Base-by-base conservation (phyloP, 768 basidiomycete genomes). In the Rickenella mellea region DNA sequence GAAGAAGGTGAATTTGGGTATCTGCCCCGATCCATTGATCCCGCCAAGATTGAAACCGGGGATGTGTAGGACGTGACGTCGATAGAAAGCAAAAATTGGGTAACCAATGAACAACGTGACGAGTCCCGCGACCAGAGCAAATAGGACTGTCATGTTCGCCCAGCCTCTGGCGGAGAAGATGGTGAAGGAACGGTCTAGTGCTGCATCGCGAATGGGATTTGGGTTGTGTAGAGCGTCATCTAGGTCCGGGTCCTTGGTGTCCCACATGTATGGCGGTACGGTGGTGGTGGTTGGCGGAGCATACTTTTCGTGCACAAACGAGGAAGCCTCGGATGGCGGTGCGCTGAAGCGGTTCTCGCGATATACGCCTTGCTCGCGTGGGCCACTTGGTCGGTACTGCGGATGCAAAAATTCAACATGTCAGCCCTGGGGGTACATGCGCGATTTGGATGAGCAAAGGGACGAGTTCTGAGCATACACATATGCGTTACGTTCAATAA, bases 211-310 rank as follows among this genome's bases (percentile, higher is more conserved):
- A 15, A 75, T 67, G 22, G 85, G 76, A 65, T 89, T 86, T 32
- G 79, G 89, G 66, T 90, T 87, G 60, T 97, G 93, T 17, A 97
- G 71, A 19, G 78, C 73, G 59, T 97, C 93, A 65, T 96, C 92
- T 14, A 85, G 69, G 57, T 93, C 90, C 9, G 88, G 81, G 45
- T 91, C 89, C 55, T 73, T 78, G 19, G 65, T 65, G 58, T 88
- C 87, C 81, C 83, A 89, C 51, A 80, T 54, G 55, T 77, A 83
- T 53, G 78, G 71, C 12, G 83, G 83, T 4, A 85, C 70, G 0
- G 83, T 76, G 7, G 74, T 71, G 7, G 76, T 79, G 4, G 48
- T 73, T 65, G 49, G 66, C 57, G 19, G 66, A 39, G 58, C 53
- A 14, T 60, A 57, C 52, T 65, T 63, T 44, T 68, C 66, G 19